phyloP scores from a whole-genome alignment of 306 rosid genomes.

The Crataegus laevigata region DNA sequence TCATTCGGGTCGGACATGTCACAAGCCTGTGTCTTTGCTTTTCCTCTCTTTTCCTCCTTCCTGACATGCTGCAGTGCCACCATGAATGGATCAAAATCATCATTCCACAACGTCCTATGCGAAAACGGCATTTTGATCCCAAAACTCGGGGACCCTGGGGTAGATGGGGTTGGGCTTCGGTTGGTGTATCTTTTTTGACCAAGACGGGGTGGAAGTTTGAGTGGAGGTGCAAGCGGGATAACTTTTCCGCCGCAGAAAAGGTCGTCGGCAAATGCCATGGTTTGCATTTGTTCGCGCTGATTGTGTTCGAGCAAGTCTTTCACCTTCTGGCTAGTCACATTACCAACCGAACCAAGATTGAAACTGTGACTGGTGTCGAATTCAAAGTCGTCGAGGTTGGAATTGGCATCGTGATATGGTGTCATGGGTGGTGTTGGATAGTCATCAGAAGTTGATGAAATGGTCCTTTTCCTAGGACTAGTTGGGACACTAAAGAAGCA shows the following conservation, averaged over 20 bases:
- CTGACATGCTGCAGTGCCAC: slow-evolving; percentile 58
- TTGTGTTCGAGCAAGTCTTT: not conserved
- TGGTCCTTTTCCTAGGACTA: slow-evolving; percentile 36
- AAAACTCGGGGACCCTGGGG: slow-evolving; percentile 41
- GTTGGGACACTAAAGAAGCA: slow-evolving; percentile 61
- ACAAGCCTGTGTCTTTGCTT: slow-evolving; percentile 14
- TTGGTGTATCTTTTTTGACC: slow-evolving; percentile 17
- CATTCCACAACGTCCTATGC: slow-evolving; percentile 42
- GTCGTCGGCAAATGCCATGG: slow-evolving; percentile 83
- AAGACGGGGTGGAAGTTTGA: slow-evolving; percentile 82
- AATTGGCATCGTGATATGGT: slow-evolving; percentile 37
- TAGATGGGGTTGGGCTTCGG: slow-evolving; percentile 12
- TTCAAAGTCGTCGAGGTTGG: slow-evolving; percentile 42
- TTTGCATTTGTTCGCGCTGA: not conserved
- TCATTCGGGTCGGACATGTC: slow-evolving; percentile 11
- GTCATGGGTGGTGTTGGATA: slow-evolving; percentile 29
- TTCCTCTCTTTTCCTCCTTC: slow-evolving; percentile 35
- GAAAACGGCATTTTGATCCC: slow-evolving; percentile 29
- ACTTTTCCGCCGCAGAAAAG: slow-evolving; percentile 68
- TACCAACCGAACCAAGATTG: not conserved
- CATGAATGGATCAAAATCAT: slow-evolving; percentile 83
- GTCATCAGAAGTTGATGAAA: not conserved
- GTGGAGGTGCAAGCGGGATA: slow-evolving; percentile 54
- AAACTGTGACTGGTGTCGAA: slow-evolving; percentile 52
- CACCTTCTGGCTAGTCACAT: not conserved